Base-by-base conservation (phyloP, 805 yeast genomes). In the Allodekkera sacchari region DNA sequence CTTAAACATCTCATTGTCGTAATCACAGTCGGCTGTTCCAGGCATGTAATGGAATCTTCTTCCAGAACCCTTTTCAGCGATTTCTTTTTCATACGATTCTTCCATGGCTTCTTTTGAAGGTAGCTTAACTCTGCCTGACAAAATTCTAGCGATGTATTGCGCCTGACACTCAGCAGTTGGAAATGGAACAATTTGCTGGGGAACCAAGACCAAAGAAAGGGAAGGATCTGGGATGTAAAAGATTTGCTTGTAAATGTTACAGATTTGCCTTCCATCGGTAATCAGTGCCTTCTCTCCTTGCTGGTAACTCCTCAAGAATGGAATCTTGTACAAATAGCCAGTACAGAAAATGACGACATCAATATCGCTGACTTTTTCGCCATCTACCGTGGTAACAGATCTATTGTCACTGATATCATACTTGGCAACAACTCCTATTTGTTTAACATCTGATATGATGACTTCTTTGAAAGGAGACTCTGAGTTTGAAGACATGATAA, bases 261-360 rank as follows among this genome's bases (percentile, higher is more conserved):
- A 55, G 10, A 68, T 48, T 25, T 56, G 55, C 14, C 39, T 39
- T 5, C 73, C 72, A 34, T 58, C 50, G 8, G 49, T 45, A 21
- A 47, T 32, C 6, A 54, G 35, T 3, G 57, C 43, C 11, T 44
- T 18, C 15, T 45, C 50, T 7, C 56, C 55, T 9, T 37, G 43
- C 7, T 32, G 16, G 32, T 56, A 57, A 20, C 40, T 40, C 27
- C 68, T 63, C 31, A 83, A 52, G 43, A 71, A 80, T 14, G 94
- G 92, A 34, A 71, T 62, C 22, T 73, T 67, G 45, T 75, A 75
- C 28, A 73, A 59, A 52, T 81, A 83, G 1, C 94, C 94, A 0
- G 94, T 83, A 30, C 83, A 81, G 50, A 76, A 80, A 7, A 83
- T 58, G 7, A 83, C 58, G 15, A 48, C 46, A 39, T 82, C 88